Percentiles rank a stretch among this genome's conserved stretches.
Conservation (phyloP, 768 basidiomycete genomes). For the Agrocybe praecox region DNA sequence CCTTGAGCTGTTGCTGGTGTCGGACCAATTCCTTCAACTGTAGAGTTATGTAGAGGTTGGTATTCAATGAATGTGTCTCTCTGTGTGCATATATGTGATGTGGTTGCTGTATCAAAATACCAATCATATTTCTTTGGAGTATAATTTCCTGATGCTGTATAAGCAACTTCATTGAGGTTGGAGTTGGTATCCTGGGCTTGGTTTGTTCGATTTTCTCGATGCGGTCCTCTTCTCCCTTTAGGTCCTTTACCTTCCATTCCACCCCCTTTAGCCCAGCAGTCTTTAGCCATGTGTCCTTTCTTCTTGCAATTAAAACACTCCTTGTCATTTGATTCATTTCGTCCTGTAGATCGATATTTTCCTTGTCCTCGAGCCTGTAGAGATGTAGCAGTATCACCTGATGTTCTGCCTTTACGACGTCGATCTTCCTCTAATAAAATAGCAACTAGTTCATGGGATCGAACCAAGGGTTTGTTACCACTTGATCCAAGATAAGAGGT, state of each 20-base stretch:
- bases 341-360: no score
- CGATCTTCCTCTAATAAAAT: slow-evolving; percentile 23
- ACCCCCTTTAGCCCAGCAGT: slow-evolving; percentile 6
- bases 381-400: background rate
- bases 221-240: background rate
- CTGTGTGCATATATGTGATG: no score
- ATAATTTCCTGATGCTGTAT: no score
- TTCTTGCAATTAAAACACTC: slow-evolving; percentile 3
- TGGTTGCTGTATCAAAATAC: no score
- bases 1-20: no score
- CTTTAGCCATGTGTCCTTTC: background rate
- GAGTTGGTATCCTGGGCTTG: no score
- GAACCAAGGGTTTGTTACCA: slow-evolving; percentile 15
- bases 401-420: slow-evolving; percentile 4
- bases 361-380: slow-evolving; percentile 1
- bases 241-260: slow-evolving; percentile 2
- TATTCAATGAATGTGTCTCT: no score
- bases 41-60: no score
- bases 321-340: background rate
- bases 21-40: no score
- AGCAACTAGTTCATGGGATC: slow-evolving; percentile 22
- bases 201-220: background rate
- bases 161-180: no score
- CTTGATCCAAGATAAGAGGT: slow-evolving; percentile 22
- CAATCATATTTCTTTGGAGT: no score